These are phyloP conservation scores for Phylloporus sp. DNA, from an alignment of 768 basidiomycete species.

Conservation along the genomic window DNA sequence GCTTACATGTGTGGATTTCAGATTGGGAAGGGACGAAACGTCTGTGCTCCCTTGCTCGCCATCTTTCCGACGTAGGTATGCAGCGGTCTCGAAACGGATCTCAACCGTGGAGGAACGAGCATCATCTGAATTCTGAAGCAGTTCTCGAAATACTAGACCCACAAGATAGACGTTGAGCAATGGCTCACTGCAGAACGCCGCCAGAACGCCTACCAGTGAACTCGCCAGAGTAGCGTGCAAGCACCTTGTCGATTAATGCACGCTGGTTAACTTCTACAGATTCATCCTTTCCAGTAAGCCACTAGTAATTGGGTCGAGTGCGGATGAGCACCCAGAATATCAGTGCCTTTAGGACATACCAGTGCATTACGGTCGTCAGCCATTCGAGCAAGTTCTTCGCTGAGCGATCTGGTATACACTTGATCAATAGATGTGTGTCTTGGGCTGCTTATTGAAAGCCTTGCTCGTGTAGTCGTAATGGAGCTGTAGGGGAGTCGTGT, in stretches of 20 bases:
- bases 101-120: slow-evolving; percentile 73
- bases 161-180: not conserved
- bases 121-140: slow-evolving; percentile 96
- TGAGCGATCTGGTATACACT: not conserved
- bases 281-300: slow-evolving; percentile 66
- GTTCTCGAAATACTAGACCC: slow-evolving; percentile 62
- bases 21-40: slow-evolving; percentile 46
- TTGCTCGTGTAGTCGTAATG: not conserved
- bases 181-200: not conserved
- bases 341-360: slow-evolving; percentile 13
- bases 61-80: slow-evolving; percentile 33
- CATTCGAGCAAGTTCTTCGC: slow-evolving; percentile 12
- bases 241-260: slow-evolving; percentile 94
- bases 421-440: not conserved
- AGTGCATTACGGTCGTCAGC: slow-evolving; percentile 29
- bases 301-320: slow-evolving; percentile 28
- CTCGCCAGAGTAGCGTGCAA: slow-evolving; percentile 93
- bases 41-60: slow-evolving; percentile 4
- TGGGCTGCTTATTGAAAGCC: not conserved
- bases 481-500: not conserved
- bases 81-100: slow-evolving; percentile 73
- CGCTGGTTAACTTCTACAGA: slow-evolving; percentile 91
- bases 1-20: slow-evolving; percentile 57
- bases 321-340: not conserved
- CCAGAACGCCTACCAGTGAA: slow-evolving; percentile 56